phyloP scores from a whole-genome alignment of 495 filamentous ascomycete species.

The Hyaloscypha bicolor region DNA sequence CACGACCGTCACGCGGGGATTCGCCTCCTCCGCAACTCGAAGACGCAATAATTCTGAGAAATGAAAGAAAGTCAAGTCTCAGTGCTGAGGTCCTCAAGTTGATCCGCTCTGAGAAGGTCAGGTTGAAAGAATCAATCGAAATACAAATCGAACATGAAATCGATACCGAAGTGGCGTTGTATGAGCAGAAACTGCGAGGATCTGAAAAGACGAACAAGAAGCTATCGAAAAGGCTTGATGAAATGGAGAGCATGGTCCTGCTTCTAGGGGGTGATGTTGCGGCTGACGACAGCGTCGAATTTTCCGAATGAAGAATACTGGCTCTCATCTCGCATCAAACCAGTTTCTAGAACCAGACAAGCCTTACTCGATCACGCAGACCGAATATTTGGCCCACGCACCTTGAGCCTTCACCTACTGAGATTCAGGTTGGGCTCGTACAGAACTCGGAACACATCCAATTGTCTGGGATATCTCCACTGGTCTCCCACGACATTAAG shows the following conservation, averaged over 20 bases:
- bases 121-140: neutral
- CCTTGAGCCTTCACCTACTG: too few species aligned
- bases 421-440: too few species aligned
- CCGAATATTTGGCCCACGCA: too few species aligned
- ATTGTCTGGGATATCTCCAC: too few species aligned
- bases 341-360: too few species aligned
- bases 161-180: neutral
- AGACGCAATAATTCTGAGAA: neutral
- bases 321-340: neutral
- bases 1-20: neutral
- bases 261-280: neutral
- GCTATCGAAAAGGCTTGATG: neutral
- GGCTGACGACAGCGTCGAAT: neutral
- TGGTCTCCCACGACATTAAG: too few species aligned
- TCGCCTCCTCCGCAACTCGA: neutral
- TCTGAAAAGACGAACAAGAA: neutral
- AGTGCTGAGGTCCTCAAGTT: neutral
- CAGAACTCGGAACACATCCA: too few species aligned
- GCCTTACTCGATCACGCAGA: too few species aligned
- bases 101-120: neutral
- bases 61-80: neutral
- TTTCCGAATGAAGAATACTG: neutral
- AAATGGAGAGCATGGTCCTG: neutral
- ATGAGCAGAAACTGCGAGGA: neutral
- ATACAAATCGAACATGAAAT: neutral